These are phyloP conservation scores for Tuber melanosporum DNA, from an alignment of 495 filamentous ascomycete genomes.

Conservation along the genomic window DNA sequence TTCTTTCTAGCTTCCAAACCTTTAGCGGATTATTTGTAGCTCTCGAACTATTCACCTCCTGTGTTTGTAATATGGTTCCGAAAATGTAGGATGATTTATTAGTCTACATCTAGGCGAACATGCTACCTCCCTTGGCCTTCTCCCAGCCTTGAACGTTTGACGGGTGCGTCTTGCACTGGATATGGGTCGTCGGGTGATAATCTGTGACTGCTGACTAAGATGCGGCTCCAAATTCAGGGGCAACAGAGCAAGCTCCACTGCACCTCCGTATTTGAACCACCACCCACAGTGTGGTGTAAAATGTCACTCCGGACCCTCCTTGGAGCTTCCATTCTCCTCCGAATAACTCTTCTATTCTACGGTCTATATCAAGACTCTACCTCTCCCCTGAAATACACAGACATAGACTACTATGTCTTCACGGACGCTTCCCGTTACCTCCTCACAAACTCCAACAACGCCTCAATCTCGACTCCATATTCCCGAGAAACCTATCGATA, in stretches of 20 bases:
- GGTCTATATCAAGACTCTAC: conserved; percentile 85
- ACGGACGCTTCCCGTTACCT: conserved; percentile 84
- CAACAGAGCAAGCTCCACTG: neutral
- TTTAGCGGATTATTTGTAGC: neutral
- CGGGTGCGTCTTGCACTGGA: neutral
- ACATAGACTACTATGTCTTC: conserved; percentile 98
- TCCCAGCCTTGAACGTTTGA: neutral
- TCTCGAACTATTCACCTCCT: neutral
- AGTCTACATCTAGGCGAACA: neutral
- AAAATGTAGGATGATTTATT: neutral
- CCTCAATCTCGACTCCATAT: conserved; percentile 63
- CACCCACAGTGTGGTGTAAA: neutral
- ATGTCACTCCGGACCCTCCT: conserved; percentile 53
- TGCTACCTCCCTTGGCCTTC: neutral
- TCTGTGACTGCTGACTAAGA: neutral
- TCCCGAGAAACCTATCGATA: conserved; percentile 90
- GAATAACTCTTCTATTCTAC: conserved; percentile 68
- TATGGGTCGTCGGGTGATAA: neutral
- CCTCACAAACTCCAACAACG: conserved; percentile 49
- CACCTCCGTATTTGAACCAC: neutral
- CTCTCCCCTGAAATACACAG: conserved; percentile 91
- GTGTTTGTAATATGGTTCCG: neutral
- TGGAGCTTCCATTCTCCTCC: conserved; percentile 59
- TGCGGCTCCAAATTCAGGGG: neutral
- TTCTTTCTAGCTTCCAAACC: neutral